Conservation (phyloP, 2,329 filamentous ascomycete genomes). For the Akanthomyces muscarius region DNA sequence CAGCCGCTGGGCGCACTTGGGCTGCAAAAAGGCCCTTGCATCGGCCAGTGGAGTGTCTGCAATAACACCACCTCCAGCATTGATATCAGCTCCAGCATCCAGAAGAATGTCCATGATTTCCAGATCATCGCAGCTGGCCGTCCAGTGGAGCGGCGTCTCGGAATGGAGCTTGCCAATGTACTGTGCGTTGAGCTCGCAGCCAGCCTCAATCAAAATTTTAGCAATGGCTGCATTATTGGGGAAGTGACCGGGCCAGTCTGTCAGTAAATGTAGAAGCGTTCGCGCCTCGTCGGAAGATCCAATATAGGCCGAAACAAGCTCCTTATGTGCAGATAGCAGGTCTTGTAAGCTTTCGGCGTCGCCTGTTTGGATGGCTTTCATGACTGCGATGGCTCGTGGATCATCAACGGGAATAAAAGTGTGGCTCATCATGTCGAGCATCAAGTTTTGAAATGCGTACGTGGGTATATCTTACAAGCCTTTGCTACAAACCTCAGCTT, state of each 20-base stretch:
- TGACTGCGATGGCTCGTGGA: constrained; percentile 4
- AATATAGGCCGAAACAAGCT: constrained; percentile 17
- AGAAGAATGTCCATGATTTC: constrained; percentile 20
- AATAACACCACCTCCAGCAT: constrained; percentile 20
- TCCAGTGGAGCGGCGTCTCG: constrained; percentile 21
- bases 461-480: neutral
- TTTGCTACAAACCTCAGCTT: no score
- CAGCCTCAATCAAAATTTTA: constrained; percentile 14
- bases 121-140: constrained; percentile 21
- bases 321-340: constrained; percentile 11
- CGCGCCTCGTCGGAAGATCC: constrained; percentile 14
- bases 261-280: constrained; percentile 19
- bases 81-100: constrained; percentile 22
- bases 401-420: constrained; percentile 13
- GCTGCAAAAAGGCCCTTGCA: constrained; percentile 20
- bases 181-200: constrained; percentile 18
- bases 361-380: constrained; percentile 18
- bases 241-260: constrained; percentile 20
- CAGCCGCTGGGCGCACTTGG: constrained; percentile 18
- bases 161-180: constrained; percentile 18
- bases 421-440: neutral
- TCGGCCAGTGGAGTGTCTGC: constrained; percentile 20
- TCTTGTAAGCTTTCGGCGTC: constrained; percentile 9
- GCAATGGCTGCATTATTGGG: constrained; percentile 13
- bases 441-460: no score